phyloP scores from a whole-genome alignment of 73 alveolate genomes.

The Stentor roeselii region DNA sequence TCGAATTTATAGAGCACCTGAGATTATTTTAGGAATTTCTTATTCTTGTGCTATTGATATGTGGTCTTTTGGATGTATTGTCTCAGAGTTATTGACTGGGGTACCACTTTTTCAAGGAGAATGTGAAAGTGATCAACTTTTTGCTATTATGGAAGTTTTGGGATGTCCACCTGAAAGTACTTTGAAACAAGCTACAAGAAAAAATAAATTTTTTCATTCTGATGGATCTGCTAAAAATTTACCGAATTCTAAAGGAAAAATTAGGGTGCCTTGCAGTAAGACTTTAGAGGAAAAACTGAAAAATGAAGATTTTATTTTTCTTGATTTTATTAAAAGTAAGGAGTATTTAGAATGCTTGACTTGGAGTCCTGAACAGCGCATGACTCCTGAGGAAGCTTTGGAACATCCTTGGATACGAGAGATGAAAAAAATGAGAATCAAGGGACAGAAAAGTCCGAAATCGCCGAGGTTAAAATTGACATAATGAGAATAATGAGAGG shows the following conservation, averaged over 20 bases:
- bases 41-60: not conserved
- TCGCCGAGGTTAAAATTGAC: no score
- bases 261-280: constrained; percentile 53
- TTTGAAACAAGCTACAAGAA: no score
- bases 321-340: not conserved
- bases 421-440: no score
- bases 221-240: constrained; percentile 40
- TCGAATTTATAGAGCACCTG: constrained; percentile 25
- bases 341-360: constrained; percentile 20
- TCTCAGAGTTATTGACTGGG: not conserved
- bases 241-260: constrained; percentile 43
- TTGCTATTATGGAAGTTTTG: not conserved
- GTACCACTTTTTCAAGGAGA: constrained; percentile 16
- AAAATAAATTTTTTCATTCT: constrained; percentile 49
- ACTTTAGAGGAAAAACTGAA: constrained; percentile 40
- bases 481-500: no score
- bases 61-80: constrained; percentile 23
- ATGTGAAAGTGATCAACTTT: not conserved
- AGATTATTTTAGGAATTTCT: constrained; percentile 15
- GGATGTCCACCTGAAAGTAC: constrained; percentile 11
- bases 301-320: constrained; percentile 30
- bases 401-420: constrained; percentile 29
- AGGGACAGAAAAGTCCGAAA: no score
- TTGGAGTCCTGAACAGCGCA: not conserved
- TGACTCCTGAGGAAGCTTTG: constrained; percentile 20